These are phyloP conservation scores for Colletotrichum sp. DNA, from an alignment of 2,329 filamentous ascomycete genomes.

Conservation along the genomic window DNA sequence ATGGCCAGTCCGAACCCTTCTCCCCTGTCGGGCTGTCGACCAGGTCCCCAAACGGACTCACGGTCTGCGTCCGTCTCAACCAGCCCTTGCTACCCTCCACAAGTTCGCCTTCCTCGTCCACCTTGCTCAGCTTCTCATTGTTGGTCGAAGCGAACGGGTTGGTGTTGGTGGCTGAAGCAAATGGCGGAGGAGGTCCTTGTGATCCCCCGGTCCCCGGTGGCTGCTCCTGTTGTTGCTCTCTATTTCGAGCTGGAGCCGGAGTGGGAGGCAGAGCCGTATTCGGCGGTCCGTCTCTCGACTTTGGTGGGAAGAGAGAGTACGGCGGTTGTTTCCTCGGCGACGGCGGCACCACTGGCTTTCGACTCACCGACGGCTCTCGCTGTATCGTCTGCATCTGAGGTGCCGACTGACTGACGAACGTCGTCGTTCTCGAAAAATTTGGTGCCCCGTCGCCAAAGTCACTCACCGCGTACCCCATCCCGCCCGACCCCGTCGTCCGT, in stretches of 20 bases:
- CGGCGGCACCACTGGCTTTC: not conserved
- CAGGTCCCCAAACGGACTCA: slow-evolving; percentile 39
- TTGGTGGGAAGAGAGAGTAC: slow-evolving; percentile 8
- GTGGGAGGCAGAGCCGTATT: not conserved
- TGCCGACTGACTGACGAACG: not conserved
- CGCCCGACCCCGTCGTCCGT: not conserved
- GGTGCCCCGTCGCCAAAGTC: slow-evolving; percentile 7
- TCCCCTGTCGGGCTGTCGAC: slow-evolving; percentile 16
- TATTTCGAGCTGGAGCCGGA: not conserved
- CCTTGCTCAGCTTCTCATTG: slow-evolving; percentile 1
- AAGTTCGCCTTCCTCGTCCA: slow-evolving; percentile 15
- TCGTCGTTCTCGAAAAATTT: slow-evolving; percentile 11
- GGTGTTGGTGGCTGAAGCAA: not conserved
- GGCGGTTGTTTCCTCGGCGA: slow-evolving; percentile 9
- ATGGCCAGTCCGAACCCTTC: slow-evolving; percentile 12
- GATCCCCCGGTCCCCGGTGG: not conserved
- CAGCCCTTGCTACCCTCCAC: slow-evolving; percentile 28
- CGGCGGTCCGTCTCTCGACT: not conserved
- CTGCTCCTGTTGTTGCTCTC: not conserved
- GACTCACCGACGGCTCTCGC: not conserved
- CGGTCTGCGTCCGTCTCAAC: slow-evolving; percentile 33
- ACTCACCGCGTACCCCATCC: slow-evolving; percentile 1
- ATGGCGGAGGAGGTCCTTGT: not conserved
- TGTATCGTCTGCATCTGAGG: not conserved
- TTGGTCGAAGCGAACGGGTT: not conserved